A percentile compares a stretch with the other conserved stretches of the same genome.
These are phyloP conservation scores for Multifurca ochricompacta DNA, from an alignment of 768 basidiomycete genomes.

Conservation along the genomic window DNA sequence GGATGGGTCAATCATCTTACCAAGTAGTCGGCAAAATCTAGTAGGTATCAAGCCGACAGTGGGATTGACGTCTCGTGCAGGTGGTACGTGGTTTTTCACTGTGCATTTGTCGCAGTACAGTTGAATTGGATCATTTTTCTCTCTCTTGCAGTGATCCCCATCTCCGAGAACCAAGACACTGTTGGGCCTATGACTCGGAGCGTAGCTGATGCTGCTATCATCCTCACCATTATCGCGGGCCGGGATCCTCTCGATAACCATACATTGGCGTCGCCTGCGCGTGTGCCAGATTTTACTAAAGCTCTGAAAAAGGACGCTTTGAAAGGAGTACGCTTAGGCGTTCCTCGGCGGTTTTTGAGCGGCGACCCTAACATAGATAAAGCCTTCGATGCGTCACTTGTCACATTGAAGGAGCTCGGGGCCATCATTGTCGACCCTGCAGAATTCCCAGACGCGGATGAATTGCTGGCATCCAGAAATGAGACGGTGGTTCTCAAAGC, in stretches of 20 bases:
- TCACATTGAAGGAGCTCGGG: slow-evolving; percentile 33
- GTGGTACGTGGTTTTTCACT: slow-evolving; percentile 35
- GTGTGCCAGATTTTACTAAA: too few relatives aligned
- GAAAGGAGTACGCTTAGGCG: slow-evolving; percentile 38
- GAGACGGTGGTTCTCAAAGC: slow-evolving; percentile 45
- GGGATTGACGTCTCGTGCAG: slow-evolving; percentile 50
- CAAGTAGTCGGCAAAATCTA: slow-evolving; percentile 37
- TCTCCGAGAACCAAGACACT: slow-evolving; percentile 47
- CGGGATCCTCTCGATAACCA: slow-evolving; percentile 36
- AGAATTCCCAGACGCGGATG: slow-evolving; percentile 48
- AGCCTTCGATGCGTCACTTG: slow-evolving; percentile 35
- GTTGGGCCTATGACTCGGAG: too few relatives aligned
- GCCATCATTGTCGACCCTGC: slow-evolving; percentile 56
- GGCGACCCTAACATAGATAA: slow-evolving; percentile 25
- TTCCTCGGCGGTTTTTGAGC: slow-evolving; percentile 34
- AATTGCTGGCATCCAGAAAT: slow-evolving; percentile 37
- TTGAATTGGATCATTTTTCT: neutral
- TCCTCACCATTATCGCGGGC: slow-evolving; percentile 42
- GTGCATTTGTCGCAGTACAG: neutral
- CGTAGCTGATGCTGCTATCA: too few relatives aligned
- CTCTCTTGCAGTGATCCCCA: slow-evolving; percentile 35
- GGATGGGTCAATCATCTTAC: slow-evolving; percentile 41
- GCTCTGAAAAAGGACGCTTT: slow-evolving; percentile 41
- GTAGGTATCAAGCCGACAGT: slow-evolving; percentile 59
- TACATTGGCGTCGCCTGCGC: slow-evolving; percentile 37